Evolutionary conservation across 345 rosid genomes (phyloP).

Genomic region (Populus euphratica): DNA sequence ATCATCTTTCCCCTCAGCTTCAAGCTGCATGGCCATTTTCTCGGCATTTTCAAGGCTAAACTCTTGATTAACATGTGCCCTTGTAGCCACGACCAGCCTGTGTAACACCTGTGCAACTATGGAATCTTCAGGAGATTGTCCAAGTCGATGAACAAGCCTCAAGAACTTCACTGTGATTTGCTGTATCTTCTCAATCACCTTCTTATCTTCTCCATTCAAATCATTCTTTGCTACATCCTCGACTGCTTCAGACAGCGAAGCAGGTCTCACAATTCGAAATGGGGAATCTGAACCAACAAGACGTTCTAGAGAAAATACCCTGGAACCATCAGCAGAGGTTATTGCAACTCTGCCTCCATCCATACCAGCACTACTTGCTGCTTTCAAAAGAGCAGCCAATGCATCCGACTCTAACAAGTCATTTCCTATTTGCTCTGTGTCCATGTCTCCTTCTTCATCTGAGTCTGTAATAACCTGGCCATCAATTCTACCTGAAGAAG

Average conservation of each 20-base stretch:
- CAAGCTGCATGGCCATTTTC: slow-evolving; percentile 37
- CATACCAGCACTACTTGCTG: slow-evolving; percentile 24
- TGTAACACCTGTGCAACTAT: slow-evolving; percentile 44
- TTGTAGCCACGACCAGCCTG: slow-evolving; percentile 27
- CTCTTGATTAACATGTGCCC: slow-evolving; percentile 22
- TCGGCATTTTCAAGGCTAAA: slow-evolving; percentile 33
- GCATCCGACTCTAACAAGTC: too few species aligned
- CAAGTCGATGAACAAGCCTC: slow-evolving; percentile 47
- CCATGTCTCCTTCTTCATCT: slow-evolving; percentile 17
- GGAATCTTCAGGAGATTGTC: slow-evolving; percentile 41
- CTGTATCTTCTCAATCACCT: slow-evolving; percentile 43
- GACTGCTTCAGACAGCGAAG: slow-evolving; percentile 13
- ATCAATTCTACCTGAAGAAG: neutral
- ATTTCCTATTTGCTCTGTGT: neutral
- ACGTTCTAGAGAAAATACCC: slow-evolving; percentile 16
- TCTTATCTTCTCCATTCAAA: slow-evolving; percentile 39
- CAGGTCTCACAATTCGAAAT: slow-evolving; percentile 4
- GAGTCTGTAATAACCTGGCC: slow-evolving; percentile 21
- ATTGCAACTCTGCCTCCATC: slow-evolving; percentile 17
- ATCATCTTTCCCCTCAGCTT: slow-evolving; percentile 35
- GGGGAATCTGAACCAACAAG: slow-evolving; percentile 23
- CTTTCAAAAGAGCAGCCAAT: slow-evolving; percentile 30
- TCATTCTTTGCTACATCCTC: slow-evolving; percentile 12
- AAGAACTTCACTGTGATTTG: slow-evolving; percentile 49
- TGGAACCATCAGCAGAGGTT: slow-evolving; percentile 21